Evolutionary conservation across 73 alveolate species (phyloP), one percentile per base, ranked within the genome.

Genomic region (Symbiodinium pilosum): DNA sequence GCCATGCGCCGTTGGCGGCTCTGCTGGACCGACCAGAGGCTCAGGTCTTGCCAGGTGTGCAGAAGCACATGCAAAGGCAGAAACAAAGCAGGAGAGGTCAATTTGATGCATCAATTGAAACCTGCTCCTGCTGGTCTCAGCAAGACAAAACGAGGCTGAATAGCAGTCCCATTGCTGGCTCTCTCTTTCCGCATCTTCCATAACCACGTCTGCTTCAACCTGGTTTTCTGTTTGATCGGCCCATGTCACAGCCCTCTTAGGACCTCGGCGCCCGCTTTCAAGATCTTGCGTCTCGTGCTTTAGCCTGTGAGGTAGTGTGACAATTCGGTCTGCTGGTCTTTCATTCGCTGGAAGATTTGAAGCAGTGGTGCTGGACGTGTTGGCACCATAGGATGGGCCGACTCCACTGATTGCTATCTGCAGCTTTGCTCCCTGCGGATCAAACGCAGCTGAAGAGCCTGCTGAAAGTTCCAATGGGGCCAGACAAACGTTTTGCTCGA

Each of bases 61-160:
- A 51, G 86, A 68, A 2, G 64, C 42, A 14, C 36, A 75, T 20
- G 75, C 38, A 21, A 84, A 59, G 41, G 43, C 73, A 2, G 71
- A n/a, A 8, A 41, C 87, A 83, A 83, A 89, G 39, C 47, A 59
- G 42, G 95, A 89, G 28, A 89, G 36, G 44, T 44, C 42, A 56
- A 91, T 28, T 43, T 59, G 81, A 68, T 91, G 97, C 97, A 91
- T 91, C 56, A 91, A 81, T 43, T 91, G 97, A 56, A 91, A 68
- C 26, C 97, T 43, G 7, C 97, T 91, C 89, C 97, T 91, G 97
- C 97, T 43, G 81, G 89, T 71, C 32, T 91, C 97, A 7, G 95
- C 95, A 21, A 91, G 32, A 24, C 77, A 87, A 30, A 91, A 91
- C 28, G 97, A 86, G 3, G 97, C 97, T 14, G 97, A 91, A 68